These are phyloP conservation scores for Aureobasidium namibiae DNA, from an alignment of 2,329 filamentous ascomycete genomes.

Conservation along the genomic window DNA sequence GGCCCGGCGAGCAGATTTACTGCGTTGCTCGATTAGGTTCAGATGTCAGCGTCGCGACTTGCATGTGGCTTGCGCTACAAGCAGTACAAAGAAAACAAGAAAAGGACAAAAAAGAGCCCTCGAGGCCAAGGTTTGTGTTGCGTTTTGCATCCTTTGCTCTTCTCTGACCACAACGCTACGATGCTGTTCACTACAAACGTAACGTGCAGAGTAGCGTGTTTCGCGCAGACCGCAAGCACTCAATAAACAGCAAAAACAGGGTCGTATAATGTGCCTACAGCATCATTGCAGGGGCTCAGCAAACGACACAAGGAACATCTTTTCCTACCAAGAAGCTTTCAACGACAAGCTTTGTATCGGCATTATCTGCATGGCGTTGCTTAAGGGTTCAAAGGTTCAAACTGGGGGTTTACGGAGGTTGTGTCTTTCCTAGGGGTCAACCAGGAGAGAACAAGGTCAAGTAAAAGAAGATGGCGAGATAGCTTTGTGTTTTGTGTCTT, in stretches of 20 bases:
- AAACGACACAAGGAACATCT: neutral
- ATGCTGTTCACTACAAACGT: neutral
- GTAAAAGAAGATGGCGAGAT: neutral
- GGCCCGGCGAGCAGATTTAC: neutral
- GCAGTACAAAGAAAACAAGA: neutral
- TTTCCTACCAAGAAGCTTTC: neutral
- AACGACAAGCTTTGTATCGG: neutral
- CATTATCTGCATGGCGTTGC: constrained; percentile 4
- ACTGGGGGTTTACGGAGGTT: neutral
- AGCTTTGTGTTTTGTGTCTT: neutral
- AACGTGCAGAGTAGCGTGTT: neutral
- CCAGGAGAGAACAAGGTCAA: neutral
- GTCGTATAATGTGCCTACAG: neutral
- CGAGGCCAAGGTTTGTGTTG: constrained; percentile 4
- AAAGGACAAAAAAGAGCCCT: neutral
- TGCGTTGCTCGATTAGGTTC: neutral
- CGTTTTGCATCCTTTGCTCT: neutral
- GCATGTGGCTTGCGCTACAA: neutral
- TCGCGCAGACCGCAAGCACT: neutral
- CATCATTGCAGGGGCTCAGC: neutral
- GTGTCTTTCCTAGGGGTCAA: neutral
- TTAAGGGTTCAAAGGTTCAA: neutral
- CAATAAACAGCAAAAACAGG: constrained; percentile 2
- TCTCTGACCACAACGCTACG: neutral
- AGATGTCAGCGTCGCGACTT: neutral